Evolutionary conservation across 2,329 filamentous ascomycete species (phyloP), one percentile per base, ranked within the genome.

Genomic region (Boeremia lycopersici): DNA sequence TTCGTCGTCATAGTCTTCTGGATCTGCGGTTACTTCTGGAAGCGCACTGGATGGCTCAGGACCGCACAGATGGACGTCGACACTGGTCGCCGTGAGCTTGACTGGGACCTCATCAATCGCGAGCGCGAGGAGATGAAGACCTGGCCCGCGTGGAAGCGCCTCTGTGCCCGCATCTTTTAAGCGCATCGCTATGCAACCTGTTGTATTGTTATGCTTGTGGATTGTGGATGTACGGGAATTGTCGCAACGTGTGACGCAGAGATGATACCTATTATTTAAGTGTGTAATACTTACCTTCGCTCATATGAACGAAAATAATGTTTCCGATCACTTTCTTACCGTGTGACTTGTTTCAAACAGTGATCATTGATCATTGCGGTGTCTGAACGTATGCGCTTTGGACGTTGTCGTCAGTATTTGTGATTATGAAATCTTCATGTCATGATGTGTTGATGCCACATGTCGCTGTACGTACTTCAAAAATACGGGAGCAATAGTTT

Each of bases 1-100:
- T 77, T 78, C 26, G 74, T 81, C 31, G 74, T 80, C 19, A 53
- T 74, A n/a, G 54, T 59, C 12, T 73, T 79, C 56, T 81, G 76
- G 69, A 1, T 78, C 26, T 57, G 59, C 51, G 84, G 86, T 6
- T 89, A 82, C 68, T 12, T 84, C 58, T 89, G 86, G 87, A 90
- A 90, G 80, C 78, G 84, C 36, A 72, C 78, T 23, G 81, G 82
- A 15, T 89, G 84, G 84, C 77, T 87, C 48, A 79, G 71, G 23
- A 71, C 84, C 2, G 74, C 78, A 26, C 75, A 89, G 61, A 89
- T 90, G 53, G 87, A 90, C 62, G 81, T 90, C 48, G 86, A 90
- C 67, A 82, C 80, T 26, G 87, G 86, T 57, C 82, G 86, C 34
- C 81, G 86, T 54, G 81, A 85, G 72, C 79, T 88, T 45, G 82